phyloP scores from a whole-genome alignment of 805 yeast species.

The Candida suzukii region DNA sequence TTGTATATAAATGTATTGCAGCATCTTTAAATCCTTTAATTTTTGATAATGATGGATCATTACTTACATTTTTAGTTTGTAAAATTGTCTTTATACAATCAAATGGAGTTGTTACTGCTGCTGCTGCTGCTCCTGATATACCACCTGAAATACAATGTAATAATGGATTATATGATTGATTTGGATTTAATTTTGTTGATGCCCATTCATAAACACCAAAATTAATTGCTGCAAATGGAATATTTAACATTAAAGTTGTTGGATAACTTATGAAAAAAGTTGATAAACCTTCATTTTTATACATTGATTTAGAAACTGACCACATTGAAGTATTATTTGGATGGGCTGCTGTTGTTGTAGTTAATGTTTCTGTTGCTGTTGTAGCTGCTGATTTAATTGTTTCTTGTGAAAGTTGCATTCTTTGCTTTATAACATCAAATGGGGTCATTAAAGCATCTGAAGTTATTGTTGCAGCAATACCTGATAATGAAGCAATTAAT shows the following conservation, averaged over 20 bases:
- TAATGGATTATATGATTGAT: conserved; percentile 74
- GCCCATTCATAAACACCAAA: conserved; percentile 87
- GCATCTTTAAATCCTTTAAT: conserved; percentile 69
- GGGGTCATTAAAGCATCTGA: conserved; percentile 97
- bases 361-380: neutral
- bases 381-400: conserved; percentile 6
- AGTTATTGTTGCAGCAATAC: conserved; percentile 87
- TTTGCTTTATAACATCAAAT: conserved; percentile 88
- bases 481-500: conserved; percentile 76
- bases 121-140: conserved; percentile 90
- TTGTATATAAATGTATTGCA: conserved; percentile 53
- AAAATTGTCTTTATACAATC: conserved; percentile 89
- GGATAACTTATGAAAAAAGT: conserved; percentile 93
- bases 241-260: conserved; percentile 83
- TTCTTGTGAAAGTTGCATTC: conserved; percentile 61
- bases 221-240: conserved; percentile 92
- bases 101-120: conserved; percentile 89
- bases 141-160: conserved; percentile 92
- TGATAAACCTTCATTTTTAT: conserved; percentile 56
- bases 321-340: conserved; percentile 1
- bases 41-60: conserved; percentile 38
- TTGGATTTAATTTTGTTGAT: conserved; percentile 74
- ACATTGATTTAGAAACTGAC: conserved; percentile 35
- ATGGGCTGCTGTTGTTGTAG: neutral
- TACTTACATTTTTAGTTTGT: conserved; percentile 68